Evolutionary conservation across 2,329 filamentous ascomycete species (phyloP).

Genomic region (Alternaria arborescens): DNA sequence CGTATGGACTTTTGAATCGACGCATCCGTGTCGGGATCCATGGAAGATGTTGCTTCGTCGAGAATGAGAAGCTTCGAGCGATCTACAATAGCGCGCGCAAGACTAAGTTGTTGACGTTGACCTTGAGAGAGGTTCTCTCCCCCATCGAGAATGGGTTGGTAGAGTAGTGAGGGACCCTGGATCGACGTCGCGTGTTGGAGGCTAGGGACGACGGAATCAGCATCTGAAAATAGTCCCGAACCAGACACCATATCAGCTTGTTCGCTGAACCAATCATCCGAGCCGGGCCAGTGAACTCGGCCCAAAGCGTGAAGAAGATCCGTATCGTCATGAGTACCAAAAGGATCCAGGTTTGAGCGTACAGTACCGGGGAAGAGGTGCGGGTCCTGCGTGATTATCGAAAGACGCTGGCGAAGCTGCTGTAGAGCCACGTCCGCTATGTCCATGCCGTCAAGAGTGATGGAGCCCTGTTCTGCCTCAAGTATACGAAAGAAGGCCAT

Average conservation of each 20-base stretch:
- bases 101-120: slow-evolving; percentile 68
- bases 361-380: slow-evolving; percentile 58
- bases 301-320: slow-evolving; percentile 51
- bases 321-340: slow-evolving; percentile 40
- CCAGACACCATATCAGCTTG: slow-evolving; percentile 34
- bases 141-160: background rate
- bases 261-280: background rate
- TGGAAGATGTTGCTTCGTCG: slow-evolving; percentile 58
- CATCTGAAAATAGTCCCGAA: slow-evolving; percentile 27
- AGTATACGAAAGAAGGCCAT: slow-evolving; percentile 48
- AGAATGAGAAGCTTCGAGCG: slow-evolving; percentile 64
- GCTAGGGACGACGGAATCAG: background rate
- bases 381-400: slow-evolving; percentile 60
- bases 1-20: slow-evolving; percentile 16
- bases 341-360: slow-evolving; percentile 58
- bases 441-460: slow-evolving; percentile 59
- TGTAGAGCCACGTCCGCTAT: slow-evolving; percentile 53
- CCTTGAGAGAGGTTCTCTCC: slow-evolving; percentile 69
- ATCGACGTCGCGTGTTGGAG: background rate
- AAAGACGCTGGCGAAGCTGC: slow-evolving; percentile 53
- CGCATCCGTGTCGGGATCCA: slow-evolving; percentile 7
- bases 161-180: background rate
- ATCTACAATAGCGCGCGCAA: slow-evolving; percentile 62
- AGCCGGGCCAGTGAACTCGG: slow-evolving; percentile 46
- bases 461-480: slow-evolving; percentile 51